Evolutionary conservation across 768 basidiomycete genomes (phyloP), one percentile per base, ranked within the genome.

Genomic region (Clavulina sp.): DNA sequence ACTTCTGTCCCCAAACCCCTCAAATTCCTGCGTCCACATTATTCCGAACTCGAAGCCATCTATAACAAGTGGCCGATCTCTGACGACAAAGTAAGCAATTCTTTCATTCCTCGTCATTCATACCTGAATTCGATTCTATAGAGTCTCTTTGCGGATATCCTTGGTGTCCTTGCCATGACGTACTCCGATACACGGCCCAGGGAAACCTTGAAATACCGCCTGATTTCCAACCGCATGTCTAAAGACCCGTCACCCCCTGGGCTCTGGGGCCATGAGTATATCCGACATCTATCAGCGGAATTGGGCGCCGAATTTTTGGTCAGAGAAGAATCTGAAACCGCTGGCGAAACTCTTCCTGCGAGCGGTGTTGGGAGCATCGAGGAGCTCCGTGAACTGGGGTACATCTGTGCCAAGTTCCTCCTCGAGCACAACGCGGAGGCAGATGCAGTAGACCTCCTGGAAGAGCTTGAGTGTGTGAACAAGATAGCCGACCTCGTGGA

Each of bases 201-300:
- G 47, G 93, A 93, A 52, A 99, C 95, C 2, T 79, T 99, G 28
- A 78, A 80, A 56, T 97, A 95, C 68, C 84, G 92, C 44, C 75
- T 97, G 21, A 72, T 91, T 32, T 82, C 86, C 4, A 76, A 79
- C 5, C 76, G 80, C 31, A 60, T 73, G 18, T 71, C 77, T 36
- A 76, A 82, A 2, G 76, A 78, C 2, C 75, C 85, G 21, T 73
- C 82, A 2, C 86, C 89, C 57, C 92, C 95, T 0, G 92, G 93
- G n/a, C 74, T 80, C 30, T 99, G 95, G 95, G 95, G 95, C 3
- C 92, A 99, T 63, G 95, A 99, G 70, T 99, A 99, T 61, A 87
- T 97, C 50, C 81, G 93, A 31, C 93, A 99, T 63, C 76, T 99
- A 43, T 87, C 95, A 7, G 82, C 93, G 2, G 95, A 99, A 62